Percentiles rank a stretch among this genome's conserved stretches.
These are phyloP conservation scores for Rhodotorula sp. DNA, from an alignment of 1,284 basidiomycete species.

Conservation along the genomic window DNA sequence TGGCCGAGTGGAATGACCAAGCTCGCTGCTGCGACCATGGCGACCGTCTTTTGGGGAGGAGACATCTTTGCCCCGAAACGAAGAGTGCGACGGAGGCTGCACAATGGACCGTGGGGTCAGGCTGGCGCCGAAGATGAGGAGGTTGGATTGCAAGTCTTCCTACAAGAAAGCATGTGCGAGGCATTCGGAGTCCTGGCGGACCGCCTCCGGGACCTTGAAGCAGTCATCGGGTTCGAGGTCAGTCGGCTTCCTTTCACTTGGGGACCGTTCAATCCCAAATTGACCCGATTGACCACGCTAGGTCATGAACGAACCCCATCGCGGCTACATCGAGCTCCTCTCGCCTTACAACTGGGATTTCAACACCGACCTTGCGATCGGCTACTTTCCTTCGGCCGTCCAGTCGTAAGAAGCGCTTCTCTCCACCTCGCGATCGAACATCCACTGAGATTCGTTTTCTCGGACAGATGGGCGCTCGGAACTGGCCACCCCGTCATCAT, in stretches of 20 bases:
- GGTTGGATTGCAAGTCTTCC: constrained; percentile 67
- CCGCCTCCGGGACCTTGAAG: constrained; percentile 69
- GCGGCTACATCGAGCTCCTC: constrained; percentile 80
- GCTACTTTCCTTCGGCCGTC: constrained; percentile 57
- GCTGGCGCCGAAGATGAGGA: constrained; percentile 18
- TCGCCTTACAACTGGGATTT: constrained; percentile 87
- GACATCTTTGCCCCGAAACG: constrained; percentile 74
- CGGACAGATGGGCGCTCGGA: constrained; percentile 60
- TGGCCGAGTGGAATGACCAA: constrained; percentile 71
- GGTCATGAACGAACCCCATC: constrained; percentile 89
- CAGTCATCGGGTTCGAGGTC: constrained; percentile 81
- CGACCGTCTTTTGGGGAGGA: constrained; percentile 64
- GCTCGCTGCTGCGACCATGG: constrained; percentile 59
- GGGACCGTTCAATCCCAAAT: background rate
- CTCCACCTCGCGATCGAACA: too few relatives aligned
- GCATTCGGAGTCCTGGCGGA: constrained; percentile 71
- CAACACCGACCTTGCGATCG: constrained; percentile 89
- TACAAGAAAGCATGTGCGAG: constrained; percentile 78
- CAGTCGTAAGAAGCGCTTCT: constrained; percentile 48
- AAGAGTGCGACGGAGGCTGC: constrained; percentile 36
- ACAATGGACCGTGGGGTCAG: constrained; percentile 21
- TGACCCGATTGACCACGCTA: background rate
- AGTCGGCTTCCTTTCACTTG: background rate
- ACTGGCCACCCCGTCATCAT: constrained; percentile 73
- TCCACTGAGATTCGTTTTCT: background rate